Evolutionary conservation across 176 grass and related monocot species (phyloP).

Genomic region (Carex littledalei): DNA sequence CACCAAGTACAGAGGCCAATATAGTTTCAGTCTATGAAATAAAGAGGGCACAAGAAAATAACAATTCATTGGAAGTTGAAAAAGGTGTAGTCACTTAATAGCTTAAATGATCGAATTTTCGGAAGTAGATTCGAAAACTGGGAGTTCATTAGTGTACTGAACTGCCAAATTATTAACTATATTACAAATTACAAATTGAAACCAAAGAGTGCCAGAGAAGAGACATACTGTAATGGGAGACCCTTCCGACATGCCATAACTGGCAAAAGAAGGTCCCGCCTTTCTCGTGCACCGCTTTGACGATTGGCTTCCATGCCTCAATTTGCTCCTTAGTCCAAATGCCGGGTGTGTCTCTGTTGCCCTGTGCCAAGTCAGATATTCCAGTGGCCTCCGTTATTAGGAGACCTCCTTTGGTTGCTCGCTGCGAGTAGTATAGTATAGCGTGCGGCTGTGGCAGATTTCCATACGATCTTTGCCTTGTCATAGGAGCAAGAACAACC

Average conservation of each 20-base stretch:
- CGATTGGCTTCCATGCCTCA: conserved; percentile 42
- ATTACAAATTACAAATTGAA: neutral
- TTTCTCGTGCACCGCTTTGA: conserved; percentile 38
- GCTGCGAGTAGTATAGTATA: conserved; percentile 45
- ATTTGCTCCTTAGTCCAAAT: conserved; percentile 46
- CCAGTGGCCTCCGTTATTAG: conserved; percentile 42
- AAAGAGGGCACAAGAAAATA: neutral
- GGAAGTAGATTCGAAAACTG: neutral
- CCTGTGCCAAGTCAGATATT: conserved; percentile 50
- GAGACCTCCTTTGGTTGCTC: conserved; percentile 31
- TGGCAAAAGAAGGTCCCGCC: conserved; percentile 59
- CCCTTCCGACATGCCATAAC: conserved; percentile 44
- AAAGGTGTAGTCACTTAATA: neutral
- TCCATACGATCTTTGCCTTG: conserved; percentile 42
- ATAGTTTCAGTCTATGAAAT: neutral
- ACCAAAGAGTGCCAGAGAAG: neutral
- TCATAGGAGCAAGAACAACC: conserved; percentile 50
- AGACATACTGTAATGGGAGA: conserved; percentile 32
- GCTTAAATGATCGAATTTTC: no score
- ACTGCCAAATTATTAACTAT: neutral
- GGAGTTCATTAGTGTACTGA: neutral
- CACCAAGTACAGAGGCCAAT: neutral
- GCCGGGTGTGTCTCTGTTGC: conserved; percentile 36
- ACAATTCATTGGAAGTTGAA: neutral
- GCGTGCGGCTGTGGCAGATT: conserved; percentile 45